A percentile compares a stretch with the other conserved stretches of the same genome.
Conservation (phyloP, 169 alveolate species). For the Cryptosporidium baileyi region DNA sequence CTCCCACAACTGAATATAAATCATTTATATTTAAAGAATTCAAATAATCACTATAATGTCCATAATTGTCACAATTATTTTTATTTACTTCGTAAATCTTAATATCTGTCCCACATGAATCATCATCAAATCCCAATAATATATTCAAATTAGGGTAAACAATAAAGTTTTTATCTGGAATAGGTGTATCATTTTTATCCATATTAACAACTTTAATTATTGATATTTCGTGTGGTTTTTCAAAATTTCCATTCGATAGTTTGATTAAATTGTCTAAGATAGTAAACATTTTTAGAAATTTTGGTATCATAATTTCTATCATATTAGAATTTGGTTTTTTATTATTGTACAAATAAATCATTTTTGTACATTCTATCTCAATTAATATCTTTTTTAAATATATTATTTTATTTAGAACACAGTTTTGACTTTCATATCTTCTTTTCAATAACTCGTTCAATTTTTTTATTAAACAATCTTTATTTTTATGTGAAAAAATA, state of each 20-base stretch:
- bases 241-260: neutral
- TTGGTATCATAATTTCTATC: neutral
- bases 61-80: too few species aligned
- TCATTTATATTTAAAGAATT: too few species aligned
- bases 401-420: neutral
- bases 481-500: neutral
- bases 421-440: constrained; percentile 12
- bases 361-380: constrained; percentile 1
- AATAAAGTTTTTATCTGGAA: too few species aligned
- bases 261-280: neutral
- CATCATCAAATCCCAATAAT: too few species aligned
- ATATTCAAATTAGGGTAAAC: too few species aligned
- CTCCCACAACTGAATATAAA: too few species aligned
- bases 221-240: constrained; percentile 6
- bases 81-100: too few species aligned
- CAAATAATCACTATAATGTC: too few species aligned
- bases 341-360: neutral
- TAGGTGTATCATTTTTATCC: too few species aligned
- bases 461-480: neutral
- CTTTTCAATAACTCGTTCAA: neutral
- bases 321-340: neutral
- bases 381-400: constrained; percentile 1
- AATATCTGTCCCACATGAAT: too few species aligned
- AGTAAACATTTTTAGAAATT: constrained; percentile 11
- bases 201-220: constrained; percentile 3